Evolutionary conservation across 2,329 filamentous ascomycete genomes (phyloP), one percentile per base, ranked within the genome.

Genomic region (Juglanconis oblonga): DNA sequence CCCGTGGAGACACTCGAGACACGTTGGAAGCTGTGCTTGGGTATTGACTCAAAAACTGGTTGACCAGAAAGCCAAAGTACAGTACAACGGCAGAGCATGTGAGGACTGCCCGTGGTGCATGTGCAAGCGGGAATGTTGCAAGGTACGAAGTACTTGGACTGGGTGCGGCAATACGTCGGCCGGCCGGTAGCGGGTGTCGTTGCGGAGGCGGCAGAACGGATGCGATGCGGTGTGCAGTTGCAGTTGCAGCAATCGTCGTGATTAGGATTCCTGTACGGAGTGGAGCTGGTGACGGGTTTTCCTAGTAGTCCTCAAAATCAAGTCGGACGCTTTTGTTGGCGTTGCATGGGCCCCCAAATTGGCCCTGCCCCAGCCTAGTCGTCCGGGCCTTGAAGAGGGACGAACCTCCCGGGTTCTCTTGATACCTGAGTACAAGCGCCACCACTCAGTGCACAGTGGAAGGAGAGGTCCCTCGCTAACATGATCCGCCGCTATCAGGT

Each of bases 11-110:
- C 36, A 32, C 36, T 50, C 40, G 52, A 45, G 38, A 33, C 38
- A 31, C 32, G 45, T 45, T 45, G 35, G 57, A 58, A 53, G 50
- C 38, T 58, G 55, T 60, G 52, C 40, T 44, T 5, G 40, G 24
- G 10, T 17, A 29, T 49, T 56, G 54, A 56, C 54, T 56, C 54
- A 32, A 32, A 47, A 10, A 42, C 33, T 11, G 14, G 13, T 14
- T 10, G 32, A 38, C 42, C 31, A 48, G 3, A 36, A 47, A 35
- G 33, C 35, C 42, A 36, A 47, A 48, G 53, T 48, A 29, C 40
- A 48, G 40, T 36, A 47, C 53, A 47, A 33, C 35, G 38, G 32
- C 13, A 29, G 53, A 42, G 42, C 54, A 56, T 49, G 54, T 56
- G 54, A 55, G 53, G 33, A 49, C 36, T 9, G 50, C 38, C 32